Evolutionary conservation across 106 monocot genomes (phyloP).

Genomic region (Platanthera zijinensis): DNA sequence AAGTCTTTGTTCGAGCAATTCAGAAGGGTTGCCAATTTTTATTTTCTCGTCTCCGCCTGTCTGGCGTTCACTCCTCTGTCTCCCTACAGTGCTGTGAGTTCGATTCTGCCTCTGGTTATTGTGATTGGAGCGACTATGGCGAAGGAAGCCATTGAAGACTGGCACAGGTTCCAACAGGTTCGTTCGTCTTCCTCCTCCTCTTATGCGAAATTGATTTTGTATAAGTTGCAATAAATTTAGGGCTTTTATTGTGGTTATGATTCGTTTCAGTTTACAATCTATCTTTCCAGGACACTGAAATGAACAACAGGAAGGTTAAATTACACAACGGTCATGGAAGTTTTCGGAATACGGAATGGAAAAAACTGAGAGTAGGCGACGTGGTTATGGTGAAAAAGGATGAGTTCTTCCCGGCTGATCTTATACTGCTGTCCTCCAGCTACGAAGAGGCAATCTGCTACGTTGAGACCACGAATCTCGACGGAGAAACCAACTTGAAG

Average conservation of each 20-base stretch:
- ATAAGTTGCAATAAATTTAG: too few species aligned
- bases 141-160: slow-evolving; percentile 88
- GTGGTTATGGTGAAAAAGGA: slow-evolving; percentile 85
- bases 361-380: slow-evolving; percentile 72
- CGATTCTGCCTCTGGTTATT: slow-evolving; percentile 49
- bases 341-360: slow-evolving; percentile 61
- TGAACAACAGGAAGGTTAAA: slow-evolving; percentile 70
- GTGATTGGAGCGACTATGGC: slow-evolving; percentile 83
- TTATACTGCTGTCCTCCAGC: slow-evolving; percentile 75
- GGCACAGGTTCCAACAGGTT: slow-evolving; percentile 75
- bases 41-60: slow-evolving; percentile 58
- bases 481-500: slow-evolving; percentile 92
- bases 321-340: slow-evolving; percentile 45
- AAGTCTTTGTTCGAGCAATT: slow-evolving; percentile 95
- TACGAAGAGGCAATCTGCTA: slow-evolving; percentile 87
- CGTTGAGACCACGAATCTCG: slow-evolving; percentile 95
- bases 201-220: too few species aligned
- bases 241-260: too few species aligned
- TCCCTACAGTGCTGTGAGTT: slow-evolving; percentile 51
- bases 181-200: slow-evolving; percentile 13
- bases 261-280: background rate
- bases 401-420: slow-evolving; percentile 78
- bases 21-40: slow-evolving; percentile 86
- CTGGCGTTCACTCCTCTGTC: slow-evolving; percentile 66
- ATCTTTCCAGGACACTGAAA: slow-evolving; percentile 60